Evolutionary conservation across 2,329 filamentous ascomycete species (phyloP), one percentile per base, ranked within the genome.

Genomic region (Raffaelea albimanens): DNA sequence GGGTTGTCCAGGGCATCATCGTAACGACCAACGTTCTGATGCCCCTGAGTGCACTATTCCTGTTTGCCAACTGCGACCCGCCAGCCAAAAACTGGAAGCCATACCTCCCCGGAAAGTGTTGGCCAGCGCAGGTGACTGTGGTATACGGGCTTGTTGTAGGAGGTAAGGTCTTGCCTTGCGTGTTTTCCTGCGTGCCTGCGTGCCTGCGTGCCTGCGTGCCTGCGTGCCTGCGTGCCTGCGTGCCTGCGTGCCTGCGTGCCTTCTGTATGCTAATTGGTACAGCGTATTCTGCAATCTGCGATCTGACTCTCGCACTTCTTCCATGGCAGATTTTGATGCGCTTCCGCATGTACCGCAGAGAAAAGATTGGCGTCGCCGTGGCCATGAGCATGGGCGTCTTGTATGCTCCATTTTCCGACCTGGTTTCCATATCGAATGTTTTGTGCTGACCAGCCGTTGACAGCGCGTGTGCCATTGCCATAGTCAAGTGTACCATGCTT

Each of bases 331-430:
- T 61, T n/a, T 53, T 63, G 18, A 53, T 56, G 53, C 51, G 56
- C 0, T 52, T 61, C 40, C 48, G 54, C n/a, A 59, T 61, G 56
- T 59, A 54, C 40, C 55, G 46, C 33, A 56, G 56, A 36, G 61
- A 63, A 38, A 57, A 58, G 31, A 43, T 62, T 8, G 59, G 60
- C 11, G 59, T 60, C 2, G 54, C 57, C 7, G 48, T 55, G 3
- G 61, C 61, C 25, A 62, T 62, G 60, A 59, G 59, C 46, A 59
- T 62, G 46, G 61, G 60, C 3, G 33, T 63, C n/a, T 55, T 62
- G 53, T 60, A 47, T 2, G 36, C 13, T 13, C 25, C 25, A 29
- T 29, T 29, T 13, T 29, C 7, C 25, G 25, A 29, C 7, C 13
- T 29, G 25, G 7, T 29, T 29, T 7, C 25, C 25, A 29, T 29